These are phyloP conservation scores for Lodderomyces pseudojiufengensis DNA, from an alignment of 1,139 yeast species.

Conservation along the genomic window DNA sequence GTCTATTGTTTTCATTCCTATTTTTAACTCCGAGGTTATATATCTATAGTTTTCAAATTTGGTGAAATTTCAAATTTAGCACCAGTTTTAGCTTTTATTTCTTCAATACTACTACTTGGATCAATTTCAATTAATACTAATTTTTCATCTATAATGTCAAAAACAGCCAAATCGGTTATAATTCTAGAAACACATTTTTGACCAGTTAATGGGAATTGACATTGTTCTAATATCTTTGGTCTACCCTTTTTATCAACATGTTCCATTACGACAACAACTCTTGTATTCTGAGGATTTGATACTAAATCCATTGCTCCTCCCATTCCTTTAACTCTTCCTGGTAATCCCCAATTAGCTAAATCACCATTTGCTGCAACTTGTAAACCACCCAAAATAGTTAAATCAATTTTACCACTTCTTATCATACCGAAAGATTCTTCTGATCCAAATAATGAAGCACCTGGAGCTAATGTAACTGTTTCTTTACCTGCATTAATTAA, in stretches of 20 bases:
- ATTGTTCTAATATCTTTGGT: slow-evolving; percentile 42
- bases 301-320: slow-evolving; percentile 59
- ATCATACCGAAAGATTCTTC: slow-evolving; percentile 51
- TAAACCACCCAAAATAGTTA: slow-evolving; percentile 47
- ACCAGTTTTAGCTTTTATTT: slow-evolving; percentile 35
- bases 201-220: slow-evolving; percentile 48
- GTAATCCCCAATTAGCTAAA: slow-evolving; percentile 51
- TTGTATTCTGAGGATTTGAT: slow-evolving; percentile 42
- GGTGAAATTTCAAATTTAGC: slow-evolving; percentile 37
- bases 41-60: slow-evolving; percentile 19
- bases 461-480: slow-evolving; percentile 43
- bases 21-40: too few species aligned
- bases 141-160: slow-evolving; percentile 35
- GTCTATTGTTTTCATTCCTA: too few species aligned
- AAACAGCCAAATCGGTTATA: slow-evolving; percentile 49
- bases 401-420: slow-evolving; percentile 43
- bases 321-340: slow-evolving; percentile 51
- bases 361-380: slow-evolving; percentile 48
- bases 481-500: slow-evolving; percentile 51
- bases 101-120: slow-evolving; percentile 36
- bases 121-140: slow-evolving; percentile 40
- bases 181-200: slow-evolving; percentile 41
- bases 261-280: slow-evolving; percentile 49
- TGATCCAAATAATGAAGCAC: slow-evolving; percentile 48
- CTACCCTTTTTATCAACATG: slow-evolving; percentile 46